A percentile compares a stretch with the other conserved stretches of the same genome.
Conservation (phyloP, 768 basidiomycete genomes). For the Mycena sanguinolenta region DNA sequence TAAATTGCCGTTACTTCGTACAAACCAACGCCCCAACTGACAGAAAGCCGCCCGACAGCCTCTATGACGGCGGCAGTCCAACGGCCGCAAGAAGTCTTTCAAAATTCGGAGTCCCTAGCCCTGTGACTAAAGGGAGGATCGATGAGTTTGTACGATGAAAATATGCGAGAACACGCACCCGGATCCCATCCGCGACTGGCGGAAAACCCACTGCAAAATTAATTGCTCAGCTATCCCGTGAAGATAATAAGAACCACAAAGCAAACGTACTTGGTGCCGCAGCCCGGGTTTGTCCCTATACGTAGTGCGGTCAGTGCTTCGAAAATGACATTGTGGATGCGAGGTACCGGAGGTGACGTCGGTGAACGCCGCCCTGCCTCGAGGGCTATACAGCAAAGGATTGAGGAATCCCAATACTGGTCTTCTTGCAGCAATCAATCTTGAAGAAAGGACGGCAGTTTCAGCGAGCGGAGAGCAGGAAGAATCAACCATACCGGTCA, state of each 20-base stretch:
- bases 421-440: slow-evolving; percentile 45
- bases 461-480: too few species aligned
- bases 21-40: too few species aligned
- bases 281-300: slow-evolving; percentile 18
- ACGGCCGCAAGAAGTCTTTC: slow-evolving; percentile 14
- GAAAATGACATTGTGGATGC: neutral
- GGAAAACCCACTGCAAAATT: slow-evolving; percentile 40
- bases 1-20: too few species aligned
- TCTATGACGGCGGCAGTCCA: too few species aligned
- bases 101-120: slow-evolving; percentile 53
- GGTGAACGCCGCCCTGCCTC: slow-evolving; percentile 16
- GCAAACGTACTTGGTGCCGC: slow-evolving; percentile 18
- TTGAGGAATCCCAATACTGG: slow-evolving; percentile 50
- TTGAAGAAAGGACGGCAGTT: too few species aligned
- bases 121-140: slow-evolving; percentile 5
- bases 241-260: neutral
- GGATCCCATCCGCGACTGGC: slow-evolving; percentile 48
- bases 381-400: slow-evolving; percentile 40
- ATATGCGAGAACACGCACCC: too few species aligned
- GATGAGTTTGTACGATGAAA: too few species aligned
- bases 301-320: neutral
- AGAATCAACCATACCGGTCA: slow-evolving; percentile 42
- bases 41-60: too few species aligned
- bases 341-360: slow-evolving; percentile 21
- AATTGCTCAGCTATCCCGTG: neutral